A percentile compares a stretch with the other conserved stretches of the same genome.
Conservation (phyloP, 768 basidiomycete species). For the Cystobasidium tubakii region DNA sequence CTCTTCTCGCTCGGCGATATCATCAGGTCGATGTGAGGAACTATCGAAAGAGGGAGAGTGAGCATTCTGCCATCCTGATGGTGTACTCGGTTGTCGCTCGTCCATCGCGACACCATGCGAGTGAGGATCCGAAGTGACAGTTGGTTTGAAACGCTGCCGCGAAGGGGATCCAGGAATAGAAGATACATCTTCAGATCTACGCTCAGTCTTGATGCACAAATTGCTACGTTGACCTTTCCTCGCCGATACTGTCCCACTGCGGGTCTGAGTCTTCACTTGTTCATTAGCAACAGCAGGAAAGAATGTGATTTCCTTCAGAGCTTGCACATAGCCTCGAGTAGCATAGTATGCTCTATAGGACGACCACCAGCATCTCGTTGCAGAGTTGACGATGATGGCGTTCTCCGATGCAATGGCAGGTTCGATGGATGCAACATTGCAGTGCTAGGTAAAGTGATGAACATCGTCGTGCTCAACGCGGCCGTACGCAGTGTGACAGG, state of each 20-base stretch:
- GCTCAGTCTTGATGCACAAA: not conserved
- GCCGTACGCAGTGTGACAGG: conserved; percentile 37
- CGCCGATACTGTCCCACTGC: not conserved
- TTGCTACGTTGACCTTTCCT: not conserved
- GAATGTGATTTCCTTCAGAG: not conserved
- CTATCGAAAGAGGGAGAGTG: not conserved
- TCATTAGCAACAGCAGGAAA: not conserved
- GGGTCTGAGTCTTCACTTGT: not conserved
- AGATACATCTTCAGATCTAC: not conserved
- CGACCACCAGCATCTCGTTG: not conserved
- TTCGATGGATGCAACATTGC: conserved; percentile 42
- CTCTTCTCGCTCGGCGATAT: conserved; percentile 59
- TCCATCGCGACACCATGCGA: conserved; percentile 39
- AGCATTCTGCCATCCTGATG: not conserved
- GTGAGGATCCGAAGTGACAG: not conserved
- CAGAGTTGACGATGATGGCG: conserved; percentile 14
- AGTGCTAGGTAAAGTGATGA: conserved; percentile 48
- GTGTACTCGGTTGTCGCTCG: not conserved
- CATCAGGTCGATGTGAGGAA: not conserved
- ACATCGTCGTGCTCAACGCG: conserved; percentile 50
- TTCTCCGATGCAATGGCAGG: not conserved
- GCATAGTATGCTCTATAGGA: conserved; percentile 46
- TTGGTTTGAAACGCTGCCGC: conserved; percentile 53
- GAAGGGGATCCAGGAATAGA: conserved; percentile 72
- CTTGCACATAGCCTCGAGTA: conserved; percentile 48